phyloP scores from a whole-genome alignment of 2,329 filamentous ascomycete species.

The Tolypocladium amazonense region DNA sequence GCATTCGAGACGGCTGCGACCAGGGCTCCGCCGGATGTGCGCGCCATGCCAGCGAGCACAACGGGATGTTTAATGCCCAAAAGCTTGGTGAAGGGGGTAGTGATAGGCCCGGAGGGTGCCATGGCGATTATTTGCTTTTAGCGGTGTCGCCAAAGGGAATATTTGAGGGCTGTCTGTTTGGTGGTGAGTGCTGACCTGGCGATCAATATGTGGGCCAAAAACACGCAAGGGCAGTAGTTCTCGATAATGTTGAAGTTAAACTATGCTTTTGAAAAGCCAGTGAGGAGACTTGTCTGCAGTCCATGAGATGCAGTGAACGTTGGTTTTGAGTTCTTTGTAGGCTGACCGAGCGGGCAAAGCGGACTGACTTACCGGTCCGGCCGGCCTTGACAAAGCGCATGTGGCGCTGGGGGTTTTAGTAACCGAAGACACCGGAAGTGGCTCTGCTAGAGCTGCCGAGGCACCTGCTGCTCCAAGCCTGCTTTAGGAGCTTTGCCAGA shows the following conservation, averaged over 20 bases:
- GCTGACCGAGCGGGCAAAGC: background rate
- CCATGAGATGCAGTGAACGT: background rate
- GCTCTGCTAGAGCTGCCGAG: background rate
- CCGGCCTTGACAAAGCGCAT: background rate
- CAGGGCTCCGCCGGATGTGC: constrained; percentile 68
- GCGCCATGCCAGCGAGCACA: constrained; percentile 88
- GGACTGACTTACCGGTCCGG: background rate
- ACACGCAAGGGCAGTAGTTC: background rate
- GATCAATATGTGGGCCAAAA: background rate
- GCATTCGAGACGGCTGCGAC: constrained; percentile 84
- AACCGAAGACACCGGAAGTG: background rate
- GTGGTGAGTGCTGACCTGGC: too few relatives aligned
- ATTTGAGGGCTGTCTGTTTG: background rate
- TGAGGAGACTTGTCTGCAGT: background rate
- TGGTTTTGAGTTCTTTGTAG: background rate
- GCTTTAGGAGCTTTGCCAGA: background rate
- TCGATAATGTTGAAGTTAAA: background rate
- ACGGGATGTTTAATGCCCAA: constrained; percentile 81
- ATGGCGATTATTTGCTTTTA: constrained; percentile 15
- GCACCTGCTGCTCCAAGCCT: background rate
- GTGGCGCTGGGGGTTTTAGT: background rate
- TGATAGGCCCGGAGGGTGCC: constrained; percentile 44
- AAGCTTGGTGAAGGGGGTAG: constrained; percentile 67
- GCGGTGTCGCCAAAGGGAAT: background rate
- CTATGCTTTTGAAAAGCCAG: background rate